These are phyloP conservation scores for Cryptococcus sp. DNA, from an alignment of 1,284 basidiomycete genomes.

Conservation along the genomic window DNA sequence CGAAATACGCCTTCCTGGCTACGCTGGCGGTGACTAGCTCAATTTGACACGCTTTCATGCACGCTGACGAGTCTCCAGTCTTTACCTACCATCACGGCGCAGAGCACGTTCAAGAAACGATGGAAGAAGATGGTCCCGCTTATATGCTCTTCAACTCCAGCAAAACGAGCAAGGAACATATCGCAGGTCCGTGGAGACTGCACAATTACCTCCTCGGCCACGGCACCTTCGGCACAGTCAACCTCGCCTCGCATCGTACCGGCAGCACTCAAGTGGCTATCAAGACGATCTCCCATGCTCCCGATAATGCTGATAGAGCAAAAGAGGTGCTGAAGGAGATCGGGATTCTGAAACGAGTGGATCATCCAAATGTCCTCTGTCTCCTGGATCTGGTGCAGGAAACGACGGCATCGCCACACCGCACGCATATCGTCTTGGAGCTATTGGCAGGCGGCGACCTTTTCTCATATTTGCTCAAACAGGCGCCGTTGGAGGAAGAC, in stretches of 20 bases:
- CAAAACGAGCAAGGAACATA: too few relatives aligned
- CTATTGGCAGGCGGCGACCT: conserved; percentile 75
- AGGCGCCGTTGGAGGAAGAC: conserved; percentile 62
- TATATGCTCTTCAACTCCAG: too few relatives aligned
- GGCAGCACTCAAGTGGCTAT: conserved; percentile 69
- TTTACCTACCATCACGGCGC: too few relatives aligned
- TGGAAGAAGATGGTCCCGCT: too few relatives aligned
- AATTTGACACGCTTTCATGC: too few relatives aligned
- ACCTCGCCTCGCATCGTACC: conserved; percentile 67
- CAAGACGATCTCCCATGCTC: conserved; percentile 70
- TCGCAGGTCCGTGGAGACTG: neutral
- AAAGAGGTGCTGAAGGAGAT: conserved; percentile 60
- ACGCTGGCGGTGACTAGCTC: too few relatives aligned
- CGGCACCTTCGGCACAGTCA: conserved; percentile 77
- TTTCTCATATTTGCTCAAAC: conserved; percentile 71
- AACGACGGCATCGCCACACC: conserved; percentile 43
- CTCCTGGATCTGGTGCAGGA: conserved; percentile 68
- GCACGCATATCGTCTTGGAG: conserved; percentile 68
- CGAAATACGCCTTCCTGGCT: too few relatives aligned
- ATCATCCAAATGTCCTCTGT: conserved; percentile 78
- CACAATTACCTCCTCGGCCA: conserved; percentile 37
- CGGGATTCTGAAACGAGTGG: conserved; percentile 65
- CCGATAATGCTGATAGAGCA: conserved; percentile 57
- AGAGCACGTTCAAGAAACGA: too few relatives aligned
- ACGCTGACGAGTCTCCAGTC: too few relatives aligned